These are phyloP conservation scores for Sarocladiaceae sp. DNA, from an alignment of 2,329 filamentous ascomycete species.

Conservation along the genomic window DNA sequence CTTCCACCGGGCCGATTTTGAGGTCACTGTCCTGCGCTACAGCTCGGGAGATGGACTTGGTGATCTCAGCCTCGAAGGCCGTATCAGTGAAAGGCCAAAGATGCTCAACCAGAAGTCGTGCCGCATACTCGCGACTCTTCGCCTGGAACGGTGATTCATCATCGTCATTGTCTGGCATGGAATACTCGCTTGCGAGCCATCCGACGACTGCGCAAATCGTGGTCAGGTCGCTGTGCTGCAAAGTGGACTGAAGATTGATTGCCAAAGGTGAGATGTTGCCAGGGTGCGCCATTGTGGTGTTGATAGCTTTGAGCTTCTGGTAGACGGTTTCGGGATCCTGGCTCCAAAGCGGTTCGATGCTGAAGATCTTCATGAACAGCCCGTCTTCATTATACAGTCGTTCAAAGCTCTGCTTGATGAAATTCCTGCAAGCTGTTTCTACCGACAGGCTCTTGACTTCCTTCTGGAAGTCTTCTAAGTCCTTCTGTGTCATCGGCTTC, in stretches of 20 bases:
- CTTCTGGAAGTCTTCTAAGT: slow-evolving; percentile 49
- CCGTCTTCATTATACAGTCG: slow-evolving; percentile 50
- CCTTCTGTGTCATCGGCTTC: slow-evolving; percentile 47
- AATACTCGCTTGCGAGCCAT: slow-evolving; percentile 55
- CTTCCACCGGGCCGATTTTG: slow-evolving; percentile 45
- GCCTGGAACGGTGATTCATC: slow-evolving; percentile 49
- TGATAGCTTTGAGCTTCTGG: slow-evolving; percentile 42
- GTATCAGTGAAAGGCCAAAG: slow-evolving; percentile 54
- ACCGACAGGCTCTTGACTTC: slow-evolving; percentile 44
- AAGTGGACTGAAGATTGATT: slow-evolving; percentile 41
- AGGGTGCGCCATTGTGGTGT: slow-evolving; percentile 48
- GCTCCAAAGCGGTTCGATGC: slow-evolving; percentile 50
- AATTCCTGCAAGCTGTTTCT: slow-evolving; percentile 54
- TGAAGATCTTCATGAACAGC: slow-evolving; percentile 52
- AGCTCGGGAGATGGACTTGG: slow-evolving; percentile 49
- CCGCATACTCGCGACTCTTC: slow-evolving; percentile 53
- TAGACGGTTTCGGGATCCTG: slow-evolving; percentile 46
- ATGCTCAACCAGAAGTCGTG: slow-evolving; percentile 50
- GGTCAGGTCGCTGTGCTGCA: slow-evolving; percentile 44
- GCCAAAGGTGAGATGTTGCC: slow-evolving; percentile 51
- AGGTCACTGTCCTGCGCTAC: slow-evolving; percentile 42
- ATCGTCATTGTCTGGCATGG: slow-evolving; percentile 52
- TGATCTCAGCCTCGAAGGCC: slow-evolving; percentile 51
- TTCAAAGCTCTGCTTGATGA: slow-evolving; percentile 57
- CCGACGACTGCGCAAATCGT: slow-evolving; percentile 52